These are phyloP conservation scores for Carex parvula DNA, from an alignment of 176 grass and related monocot genomes.

Conservation along the genomic window DNA sequence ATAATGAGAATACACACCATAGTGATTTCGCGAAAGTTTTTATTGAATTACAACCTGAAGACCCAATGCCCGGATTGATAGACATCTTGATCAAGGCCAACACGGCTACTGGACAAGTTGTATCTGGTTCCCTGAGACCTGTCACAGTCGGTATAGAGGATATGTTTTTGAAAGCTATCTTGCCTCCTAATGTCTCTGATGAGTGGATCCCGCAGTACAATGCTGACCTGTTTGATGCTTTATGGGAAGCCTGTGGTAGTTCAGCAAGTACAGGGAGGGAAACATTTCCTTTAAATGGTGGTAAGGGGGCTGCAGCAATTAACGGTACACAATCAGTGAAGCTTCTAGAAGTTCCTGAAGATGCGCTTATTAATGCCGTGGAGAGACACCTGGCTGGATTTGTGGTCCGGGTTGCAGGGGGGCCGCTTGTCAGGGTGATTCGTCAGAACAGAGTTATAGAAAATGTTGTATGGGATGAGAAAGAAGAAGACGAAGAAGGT, in stretches of 20 bases:
- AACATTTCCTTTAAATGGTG: conserved; percentile 65
- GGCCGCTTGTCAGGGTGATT: conserved; percentile 50
- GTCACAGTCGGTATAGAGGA: conserved; percentile 87
- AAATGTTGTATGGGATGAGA: conserved; percentile 55
- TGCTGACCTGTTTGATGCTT: conserved; percentile 65
- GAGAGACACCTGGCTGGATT: conserved; percentile 70
- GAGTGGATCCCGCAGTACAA: conserved; percentile 39
- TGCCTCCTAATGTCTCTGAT: conserved; percentile 47
- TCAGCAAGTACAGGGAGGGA: conserved; percentile 66
- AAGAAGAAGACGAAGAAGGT: conserved; percentile 38
- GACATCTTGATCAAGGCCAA: conserved; percentile 68
- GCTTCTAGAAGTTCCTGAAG: conserved; percentile 67
- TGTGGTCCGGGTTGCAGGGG: conserved; percentile 63
- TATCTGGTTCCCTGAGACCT: conserved; percentile 62
- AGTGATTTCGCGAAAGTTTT: conserved; percentile 39
- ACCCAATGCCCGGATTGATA: conserved; percentile 81
- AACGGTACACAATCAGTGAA: conserved; percentile 81
- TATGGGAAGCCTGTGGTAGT: conserved; percentile 83
- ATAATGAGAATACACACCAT: conserved; percentile 30
- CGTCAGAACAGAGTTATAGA: conserved; percentile 64
- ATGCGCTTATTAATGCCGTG: conserved; percentile 64
- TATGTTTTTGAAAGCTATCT: conserved; percentile 64
- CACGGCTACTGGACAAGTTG: conserved; percentile 58
- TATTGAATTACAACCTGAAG: conserved; percentile 76
- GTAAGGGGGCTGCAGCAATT: conserved; percentile 68